A percentile compares a stretch with the other conserved stretches of the same genome.
phyloP scores from a whole-genome alignment of 1,284 basidiomycete genomes.

The Exobasidium cylindrosporum region DNA sequence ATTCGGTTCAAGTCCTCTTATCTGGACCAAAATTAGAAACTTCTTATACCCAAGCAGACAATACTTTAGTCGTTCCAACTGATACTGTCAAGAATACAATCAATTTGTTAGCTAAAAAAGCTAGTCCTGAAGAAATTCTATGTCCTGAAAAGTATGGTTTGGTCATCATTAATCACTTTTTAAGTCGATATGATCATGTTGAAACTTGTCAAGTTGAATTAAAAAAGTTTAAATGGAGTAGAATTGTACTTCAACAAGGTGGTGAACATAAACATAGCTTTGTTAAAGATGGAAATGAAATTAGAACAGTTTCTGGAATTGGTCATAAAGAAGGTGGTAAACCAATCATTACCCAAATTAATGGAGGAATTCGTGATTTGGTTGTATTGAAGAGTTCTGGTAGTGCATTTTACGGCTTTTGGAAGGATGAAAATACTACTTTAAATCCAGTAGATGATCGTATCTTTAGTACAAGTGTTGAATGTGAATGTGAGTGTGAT shows the following conservation, averaged over 20 bases:
- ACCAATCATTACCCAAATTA: slow-evolving; percentile 44
- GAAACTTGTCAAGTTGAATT: slow-evolving; percentile 72
- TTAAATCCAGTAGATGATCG: slow-evolving; percentile 58
- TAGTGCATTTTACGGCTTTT: slow-evolving; percentile 78
- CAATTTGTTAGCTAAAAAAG: slow-evolving; percentile 58
- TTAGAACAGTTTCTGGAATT: slow-evolving; percentile 67
- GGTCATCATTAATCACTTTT: slow-evolving; percentile 78
- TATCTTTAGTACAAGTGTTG: slow-evolving; percentile 51
- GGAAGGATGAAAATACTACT: slow-evolving; percentile 83
- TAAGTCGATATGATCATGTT: slow-evolving; percentile 74
- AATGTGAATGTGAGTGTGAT: slow-evolving; percentile 24
- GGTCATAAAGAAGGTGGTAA: slow-evolving; percentile 61
- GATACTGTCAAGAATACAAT: slow-evolving; percentile 83
- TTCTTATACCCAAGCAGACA: slow-evolving; percentile 39
- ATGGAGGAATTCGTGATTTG: slow-evolving; percentile 37
- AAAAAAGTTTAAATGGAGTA: slow-evolving; percentile 79
- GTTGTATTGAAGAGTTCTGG: slow-evolving; percentile 82
- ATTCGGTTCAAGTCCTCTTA: slow-evolving; percentile 42
- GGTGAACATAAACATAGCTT: slow-evolving; percentile 75
- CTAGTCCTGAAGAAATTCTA: slow-evolving; percentile 28
- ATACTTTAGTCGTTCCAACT: slow-evolving; percentile 47
- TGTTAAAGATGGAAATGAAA: slow-evolving; percentile 84
- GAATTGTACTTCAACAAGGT: slow-evolving; percentile 65
- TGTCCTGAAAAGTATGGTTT: slow-evolving; percentile 78
- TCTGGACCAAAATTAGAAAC: slow-evolving; percentile 32